A percentile compares a stretch with the other conserved stretches of the same genome.
phyloP scores from a whole-genome alignment of 768 basidiomycete genomes.

The Psilocybe azurescens region DNA sequence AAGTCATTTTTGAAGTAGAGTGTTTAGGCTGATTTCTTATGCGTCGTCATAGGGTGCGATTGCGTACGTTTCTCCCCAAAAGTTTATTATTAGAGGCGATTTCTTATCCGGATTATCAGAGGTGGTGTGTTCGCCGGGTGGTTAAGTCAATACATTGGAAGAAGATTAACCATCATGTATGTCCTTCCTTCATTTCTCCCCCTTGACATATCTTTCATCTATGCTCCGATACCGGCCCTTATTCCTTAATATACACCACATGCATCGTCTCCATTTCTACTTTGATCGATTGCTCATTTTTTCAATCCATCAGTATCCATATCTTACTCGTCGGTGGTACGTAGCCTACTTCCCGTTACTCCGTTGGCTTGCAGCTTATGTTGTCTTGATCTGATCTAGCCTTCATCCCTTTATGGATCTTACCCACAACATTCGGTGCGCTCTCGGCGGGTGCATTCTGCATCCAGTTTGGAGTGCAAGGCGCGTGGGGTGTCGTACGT shows the following conservation, averaged over 20 bases:
- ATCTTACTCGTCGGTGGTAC: constrained; percentile 58
- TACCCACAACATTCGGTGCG: constrained; percentile 69
- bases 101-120: constrained; percentile 28
- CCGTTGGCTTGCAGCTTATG: neutral
- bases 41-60: constrained; percentile 40
- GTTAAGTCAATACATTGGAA: constrained; percentile 77
- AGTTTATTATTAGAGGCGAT: neutral
- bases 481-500: constrained; percentile 87
- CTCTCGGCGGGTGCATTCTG: constrained; percentile 88
- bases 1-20: constrained; percentile 21
- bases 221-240: neutral
- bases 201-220: neutral
- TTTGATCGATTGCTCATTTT: neutral
- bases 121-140: constrained; percentile 79
- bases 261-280: neutral
- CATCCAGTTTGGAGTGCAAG: constrained; percentile 88
- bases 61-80: constrained; percentile 26
- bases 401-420: constrained; percentile 83
- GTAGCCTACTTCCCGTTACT: constrained; percentile 6
- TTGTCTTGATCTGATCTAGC: constrained; percentile 24
- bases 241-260: neutral
- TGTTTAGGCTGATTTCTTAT: neutral
- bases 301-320: constrained; percentile 44
- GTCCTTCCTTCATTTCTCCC: constrained; percentile 13
- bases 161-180: constrained; percentile 81